phyloP scores from a whole-genome alignment of 23 red algal genomes.

The Gracilaria domingensis region DNA sequence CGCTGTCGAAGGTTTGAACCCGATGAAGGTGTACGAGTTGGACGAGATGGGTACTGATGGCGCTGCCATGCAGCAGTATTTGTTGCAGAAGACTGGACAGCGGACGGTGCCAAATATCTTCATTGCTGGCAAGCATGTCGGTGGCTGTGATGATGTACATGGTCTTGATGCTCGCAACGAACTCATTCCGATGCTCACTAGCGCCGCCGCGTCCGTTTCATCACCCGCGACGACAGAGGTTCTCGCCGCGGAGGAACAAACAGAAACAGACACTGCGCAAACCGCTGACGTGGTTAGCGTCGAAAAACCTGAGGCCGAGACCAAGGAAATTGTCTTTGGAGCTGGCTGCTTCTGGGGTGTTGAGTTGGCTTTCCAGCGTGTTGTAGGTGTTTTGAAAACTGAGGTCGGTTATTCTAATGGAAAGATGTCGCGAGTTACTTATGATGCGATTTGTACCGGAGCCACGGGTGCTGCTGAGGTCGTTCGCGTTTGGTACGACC shows the following conservation, averaged over 20 bases:
- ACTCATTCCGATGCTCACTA: conserved; percentile 80
- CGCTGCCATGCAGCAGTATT: conserved; percentile 61
- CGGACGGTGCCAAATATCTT: conserved; percentile 94
- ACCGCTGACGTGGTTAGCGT: neutral
- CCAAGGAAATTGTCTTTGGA: conserved; percentile 68
- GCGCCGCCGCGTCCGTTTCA: conserved; percentile 17
- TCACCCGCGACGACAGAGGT: conserved; percentile 15
- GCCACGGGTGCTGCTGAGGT: conserved; percentile 89
- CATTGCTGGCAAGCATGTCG: conserved; percentile 82
- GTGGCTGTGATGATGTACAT: conserved; percentile 80
- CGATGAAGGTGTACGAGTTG: conserved; percentile 66
- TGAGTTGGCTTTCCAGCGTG: conserved; percentile 69
- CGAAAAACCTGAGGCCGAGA: neutral
- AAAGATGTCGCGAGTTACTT: conserved; percentile 73
- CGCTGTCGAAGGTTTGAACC: conserved; percentile 8
- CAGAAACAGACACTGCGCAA: neutral
- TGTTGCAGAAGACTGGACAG: conserved; percentile 82
- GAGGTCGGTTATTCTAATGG: conserved; percentile 80
- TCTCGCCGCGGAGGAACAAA: conserved; percentile 3
- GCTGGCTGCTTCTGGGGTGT: conserved; percentile 89
- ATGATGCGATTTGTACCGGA: conserved; percentile 88
- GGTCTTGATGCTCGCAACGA: conserved; percentile 44
- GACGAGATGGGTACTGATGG: conserved; percentile 78
- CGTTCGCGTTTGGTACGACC: conserved; percentile 90
- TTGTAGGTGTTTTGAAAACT: conserved; percentile 67